These are phyloP conservation scores for Auricularia heimuer DNA, from an alignment of 768 basidiomycete genomes.

Conservation along the genomic window DNA sequence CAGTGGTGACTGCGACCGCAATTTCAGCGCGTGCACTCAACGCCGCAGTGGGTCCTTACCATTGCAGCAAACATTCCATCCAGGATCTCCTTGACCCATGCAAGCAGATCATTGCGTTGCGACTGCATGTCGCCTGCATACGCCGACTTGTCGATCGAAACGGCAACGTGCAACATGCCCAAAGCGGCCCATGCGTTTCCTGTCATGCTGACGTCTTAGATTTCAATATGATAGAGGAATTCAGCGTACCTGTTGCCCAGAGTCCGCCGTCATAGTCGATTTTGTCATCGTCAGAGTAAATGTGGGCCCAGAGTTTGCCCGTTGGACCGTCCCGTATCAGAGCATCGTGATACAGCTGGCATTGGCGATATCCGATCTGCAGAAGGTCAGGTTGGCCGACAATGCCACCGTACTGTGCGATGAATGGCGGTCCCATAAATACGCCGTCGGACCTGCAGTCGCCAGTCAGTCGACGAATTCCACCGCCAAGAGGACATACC, in stretches of 20 bases:
- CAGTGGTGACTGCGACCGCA: constrained; percentile 17
- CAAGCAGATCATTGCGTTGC: constrained; percentile 21
- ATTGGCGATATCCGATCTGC: constrained; percentile 31
- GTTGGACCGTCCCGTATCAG: constrained; percentile 22
- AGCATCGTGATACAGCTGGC: constrained; percentile 29
- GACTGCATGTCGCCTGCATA: constrained; percentile 19
- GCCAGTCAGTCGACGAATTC: constrained; percentile 9
- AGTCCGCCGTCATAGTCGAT: constrained; percentile 16
- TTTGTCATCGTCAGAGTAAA: constrained; percentile 17
- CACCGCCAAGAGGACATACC: constrained; percentile 13
- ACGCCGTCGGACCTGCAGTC: constrained; percentile 26
- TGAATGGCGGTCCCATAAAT: constrained; percentile 36
- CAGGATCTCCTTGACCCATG: constrained; percentile 29
- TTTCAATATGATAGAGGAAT: background rate
- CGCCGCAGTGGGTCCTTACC: constrained; percentile 13
- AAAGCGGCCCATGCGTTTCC: constrained; percentile 34
- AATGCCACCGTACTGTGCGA: constrained; percentile 32
- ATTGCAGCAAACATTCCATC: constrained; percentile 17
- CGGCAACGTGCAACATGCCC: constrained; percentile 31
- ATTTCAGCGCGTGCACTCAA: background rate
- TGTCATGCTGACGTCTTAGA: background rate
- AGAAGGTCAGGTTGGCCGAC: constrained; percentile 28
- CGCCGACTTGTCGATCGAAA: constrained; percentile 26
- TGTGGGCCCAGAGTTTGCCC: constrained; percentile 30
- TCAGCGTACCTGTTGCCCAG: constrained; percentile 26